Evolutionary conservation across 495 filamentous ascomycete species (phyloP), one percentile per base, ranked within the genome.

Genomic region (Oidiodendron maius): DNA sequence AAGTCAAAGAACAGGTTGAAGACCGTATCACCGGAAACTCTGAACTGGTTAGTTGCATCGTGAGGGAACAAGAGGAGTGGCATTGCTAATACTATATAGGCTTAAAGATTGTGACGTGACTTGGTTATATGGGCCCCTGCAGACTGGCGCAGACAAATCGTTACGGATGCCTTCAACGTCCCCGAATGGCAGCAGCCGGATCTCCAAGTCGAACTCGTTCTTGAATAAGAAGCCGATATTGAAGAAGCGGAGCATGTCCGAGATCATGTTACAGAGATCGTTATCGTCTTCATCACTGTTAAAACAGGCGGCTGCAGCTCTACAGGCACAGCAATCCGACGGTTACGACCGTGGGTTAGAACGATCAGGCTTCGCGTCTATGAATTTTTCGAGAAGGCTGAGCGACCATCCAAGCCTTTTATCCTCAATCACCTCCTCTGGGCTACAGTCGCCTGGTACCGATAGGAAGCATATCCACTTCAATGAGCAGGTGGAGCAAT

Each of bases 51-150:
- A 16, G 23, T 42, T 15, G 10, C n/a, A 4, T 11, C 13, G 11
- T 26, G 17, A 21, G 38, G 8, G 18, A n/a, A 40, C 1, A 30
- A 2, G 22, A n/a, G n/a, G n/a, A n/a, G n/a, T n/a, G 5, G 32
- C 10, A 18, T 38, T 23, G 28, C 50, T 52, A 47, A 52, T 28
- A 24, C 3, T 28, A 15, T 11, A 9, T 17, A 96, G 91, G 91
- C 69, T 96, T 28, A 98, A 96, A 60, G 91, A 98, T 55, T 89
- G 85, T 60, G 93, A 98, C 61, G 90, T 96, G 26, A 96, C 93
- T 40, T 98, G 93, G 93, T 72, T 98, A 2, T 98, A 98, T 58
- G 93, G 93, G 0, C 93, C 93, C 22, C 69, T 98, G 24, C 91
- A 94, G 59, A 84, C 82, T 3, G 82, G 72, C 37, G 69, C 28